These are phyloP conservation scores for Plasmodium billcollinsi DNA, from an alignment of 169 alveolate species.

Conservation along the genomic window DNA sequence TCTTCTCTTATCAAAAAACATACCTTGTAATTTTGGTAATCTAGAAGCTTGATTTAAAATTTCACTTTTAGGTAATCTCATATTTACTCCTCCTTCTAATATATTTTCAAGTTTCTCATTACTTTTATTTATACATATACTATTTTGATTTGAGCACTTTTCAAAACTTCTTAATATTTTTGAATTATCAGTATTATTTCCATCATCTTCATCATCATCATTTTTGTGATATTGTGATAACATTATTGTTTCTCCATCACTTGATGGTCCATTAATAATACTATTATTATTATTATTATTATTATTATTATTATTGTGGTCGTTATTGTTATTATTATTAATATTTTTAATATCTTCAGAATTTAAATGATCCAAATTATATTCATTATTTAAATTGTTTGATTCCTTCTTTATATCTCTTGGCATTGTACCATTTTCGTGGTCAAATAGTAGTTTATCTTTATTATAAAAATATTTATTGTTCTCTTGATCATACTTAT, in stretches of 20 bases:
- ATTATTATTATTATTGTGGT: background rate
- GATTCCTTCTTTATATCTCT: constrained; percentile 2
- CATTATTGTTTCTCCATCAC: background rate
- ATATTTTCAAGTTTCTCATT: constrained; percentile 43
- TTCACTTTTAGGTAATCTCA: constrained; percentile 76
- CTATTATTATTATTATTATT: background rate
- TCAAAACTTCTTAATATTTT: constrained; percentile 28
- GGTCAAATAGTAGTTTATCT: too few species aligned
- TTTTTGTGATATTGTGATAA: background rate
- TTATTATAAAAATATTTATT: too few species aligned
- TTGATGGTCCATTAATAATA: too few species aligned
- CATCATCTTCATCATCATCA: constrained; percentile 24
- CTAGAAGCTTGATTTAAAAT: constrained; percentile 76
- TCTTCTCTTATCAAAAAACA: constrained; percentile 77
- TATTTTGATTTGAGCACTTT: constrained; percentile 27
- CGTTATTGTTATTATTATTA: background rate
- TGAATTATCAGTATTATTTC: constrained; percentile 10
- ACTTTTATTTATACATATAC: constrained; percentile 29
- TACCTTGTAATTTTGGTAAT: constrained; percentile 75
- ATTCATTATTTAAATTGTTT: background rate
- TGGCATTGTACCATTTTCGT: background rate
- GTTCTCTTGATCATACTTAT: background rate
- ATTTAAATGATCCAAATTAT: background rate
- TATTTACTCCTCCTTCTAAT: constrained; percentile 39
- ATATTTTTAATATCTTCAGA: background rate